Conservation (phyloP, 2,329 filamentous ascomycete species). For the Cercospora sp. region DNA sequence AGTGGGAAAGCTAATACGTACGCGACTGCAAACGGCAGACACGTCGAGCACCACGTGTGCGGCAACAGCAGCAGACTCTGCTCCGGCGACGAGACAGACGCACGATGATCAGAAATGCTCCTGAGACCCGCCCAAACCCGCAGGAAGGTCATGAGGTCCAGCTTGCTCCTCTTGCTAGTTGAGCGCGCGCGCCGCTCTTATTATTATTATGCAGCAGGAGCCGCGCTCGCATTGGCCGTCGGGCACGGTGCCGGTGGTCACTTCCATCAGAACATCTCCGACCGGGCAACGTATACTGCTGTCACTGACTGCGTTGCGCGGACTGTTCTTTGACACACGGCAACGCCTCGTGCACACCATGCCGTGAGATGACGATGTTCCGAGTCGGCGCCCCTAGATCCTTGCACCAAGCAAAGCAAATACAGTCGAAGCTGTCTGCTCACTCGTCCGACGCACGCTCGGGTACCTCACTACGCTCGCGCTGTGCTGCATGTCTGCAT, state of each 20-base stretch:
- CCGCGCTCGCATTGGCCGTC: neutral
- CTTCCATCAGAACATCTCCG: neutral
- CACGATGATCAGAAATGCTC: neutral
- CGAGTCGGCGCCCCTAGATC: neutral
- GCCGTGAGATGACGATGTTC: neutral
- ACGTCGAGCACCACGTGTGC: constrained; percentile 71
- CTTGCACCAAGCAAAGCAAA: neutral
- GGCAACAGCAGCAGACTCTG: neutral
- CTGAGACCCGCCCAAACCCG: neutral
- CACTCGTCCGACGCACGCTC: neutral
- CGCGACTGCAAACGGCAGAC: neutral
- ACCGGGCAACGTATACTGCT: neutral
- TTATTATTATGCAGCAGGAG: neutral
- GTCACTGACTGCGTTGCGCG: neutral
- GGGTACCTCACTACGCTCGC: neutral
- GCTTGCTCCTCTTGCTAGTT: neutral
- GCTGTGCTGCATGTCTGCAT: neutral
- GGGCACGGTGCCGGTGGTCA: neutral
- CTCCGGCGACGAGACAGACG: neutral
- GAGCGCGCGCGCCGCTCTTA: neutral
- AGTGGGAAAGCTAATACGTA: neutral
- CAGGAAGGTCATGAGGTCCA: neutral
- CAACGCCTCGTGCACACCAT: neutral
- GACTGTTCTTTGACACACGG: neutral
- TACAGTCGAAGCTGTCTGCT: neutral